phyloP scores from a whole-genome alignment of 306 rosid species.

The Quercus parvula region DNA sequence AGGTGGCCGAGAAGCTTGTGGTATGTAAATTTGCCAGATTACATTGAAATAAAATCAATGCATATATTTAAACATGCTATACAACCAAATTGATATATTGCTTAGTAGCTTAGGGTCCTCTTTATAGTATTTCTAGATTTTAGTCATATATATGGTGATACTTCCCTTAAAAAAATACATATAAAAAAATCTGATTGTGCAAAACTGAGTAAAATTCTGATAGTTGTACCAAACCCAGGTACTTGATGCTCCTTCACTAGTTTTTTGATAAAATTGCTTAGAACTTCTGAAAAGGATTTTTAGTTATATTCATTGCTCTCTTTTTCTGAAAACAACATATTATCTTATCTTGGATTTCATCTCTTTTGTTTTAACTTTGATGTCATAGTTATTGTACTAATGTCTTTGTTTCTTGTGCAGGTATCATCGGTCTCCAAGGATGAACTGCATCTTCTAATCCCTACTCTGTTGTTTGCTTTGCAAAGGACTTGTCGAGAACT shows the following conservation, averaged over 20 bases:
- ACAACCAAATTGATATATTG: neutral
- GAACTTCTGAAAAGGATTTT: neutral
- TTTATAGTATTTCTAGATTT: neutral
- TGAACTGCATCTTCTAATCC: slow-evolving; percentile 22
- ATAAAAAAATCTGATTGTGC: no score
- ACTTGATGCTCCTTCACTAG: neutral
- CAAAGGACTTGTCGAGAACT: neutral
- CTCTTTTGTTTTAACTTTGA: neutral
- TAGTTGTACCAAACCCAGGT: neutral
- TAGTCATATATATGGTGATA: neutral
- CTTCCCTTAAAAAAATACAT: no score
- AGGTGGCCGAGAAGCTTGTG: slow-evolving; percentile 93
- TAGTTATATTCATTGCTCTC: neutral
- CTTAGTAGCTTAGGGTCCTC: neutral
- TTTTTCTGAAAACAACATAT: neutral
- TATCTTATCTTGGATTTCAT: neutral
- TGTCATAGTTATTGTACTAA: neutral
- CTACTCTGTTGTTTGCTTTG: neutral
- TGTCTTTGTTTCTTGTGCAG: slow-evolving; percentile 27
- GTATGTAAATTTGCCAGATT: slow-evolving; percentile 35
- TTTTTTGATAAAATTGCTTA: no score
- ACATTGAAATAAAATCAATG: neutral
- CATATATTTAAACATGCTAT: neutral
- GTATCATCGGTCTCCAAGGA: slow-evolving; percentile 86
- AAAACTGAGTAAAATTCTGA: neutral